Conservation (phyloP, 768 basidiomycete genomes). For the Suillus americanus region DNA sequence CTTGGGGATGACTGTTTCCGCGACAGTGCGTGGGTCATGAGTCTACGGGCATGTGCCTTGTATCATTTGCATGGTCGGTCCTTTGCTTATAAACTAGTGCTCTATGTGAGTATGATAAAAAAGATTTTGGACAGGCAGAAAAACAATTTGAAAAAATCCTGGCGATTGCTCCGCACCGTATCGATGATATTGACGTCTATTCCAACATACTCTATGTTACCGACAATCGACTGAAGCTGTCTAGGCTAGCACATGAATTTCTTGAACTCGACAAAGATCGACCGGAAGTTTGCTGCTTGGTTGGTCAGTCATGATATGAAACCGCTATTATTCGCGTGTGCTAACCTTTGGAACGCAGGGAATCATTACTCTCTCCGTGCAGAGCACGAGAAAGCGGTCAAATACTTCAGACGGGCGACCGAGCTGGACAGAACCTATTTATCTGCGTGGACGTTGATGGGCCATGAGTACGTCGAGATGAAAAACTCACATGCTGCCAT, state of each 20-base stretch:
- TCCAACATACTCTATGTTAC: conserved; percentile 98
- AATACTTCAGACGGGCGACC: conserved; percentile 93
- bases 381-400: conserved; percentile 95
- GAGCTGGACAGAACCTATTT: conserved; percentile 93
- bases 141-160: conserved; percentile 83
- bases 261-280: conserved; percentile 87
- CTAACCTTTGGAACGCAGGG: conserved; percentile 49
- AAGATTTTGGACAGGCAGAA: conserved; percentile 89
- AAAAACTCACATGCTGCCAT: conserved; percentile 99
- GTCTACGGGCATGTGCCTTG: conserved; percentile 78
- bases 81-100: neutral
- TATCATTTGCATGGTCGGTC: conserved; percentile 86
- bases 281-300: conserved; percentile 94
- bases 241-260: conserved; percentile 90
- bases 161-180: conserved; percentile 76
- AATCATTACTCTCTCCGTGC: conserved; percentile 93
- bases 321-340: neutral
- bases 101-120: conserved; percentile 3
- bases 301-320: conserved; percentile 56
- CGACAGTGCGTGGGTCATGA: conserved; percentile 81
- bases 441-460: conserved; percentile 98
- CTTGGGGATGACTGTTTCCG: conserved; percentile 74
- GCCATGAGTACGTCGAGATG: conserved; percentile 98
- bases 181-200: conserved; percentile 94
- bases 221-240: conserved; percentile 84